phyloP scores from a whole-genome alignment of 1,139 yeast genomes.

The Diutina siamensis region DNA sequence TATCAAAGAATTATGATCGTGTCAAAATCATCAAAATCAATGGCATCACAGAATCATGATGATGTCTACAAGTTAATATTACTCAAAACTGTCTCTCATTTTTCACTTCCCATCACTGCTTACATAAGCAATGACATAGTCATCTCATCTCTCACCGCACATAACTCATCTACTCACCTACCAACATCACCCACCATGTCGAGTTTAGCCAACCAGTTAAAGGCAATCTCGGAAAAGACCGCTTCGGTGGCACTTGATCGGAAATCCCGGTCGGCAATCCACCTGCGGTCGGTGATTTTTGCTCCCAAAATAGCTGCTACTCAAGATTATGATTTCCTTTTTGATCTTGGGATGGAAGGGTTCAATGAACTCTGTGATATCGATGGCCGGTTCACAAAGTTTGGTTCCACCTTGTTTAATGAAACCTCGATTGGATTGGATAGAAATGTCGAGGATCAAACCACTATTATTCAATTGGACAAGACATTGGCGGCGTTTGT shows the following conservation, averaged over 20 bases:
- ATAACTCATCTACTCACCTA: too few species aligned
- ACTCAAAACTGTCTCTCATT: too few species aligned
- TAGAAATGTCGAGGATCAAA: constrained; percentile 66
- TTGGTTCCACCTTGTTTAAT: constrained; percentile 64
- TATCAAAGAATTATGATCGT: too few species aligned
- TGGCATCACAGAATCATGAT: too few species aligned
- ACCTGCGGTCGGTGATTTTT: constrained; percentile 77
- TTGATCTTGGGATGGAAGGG: constrained; percentile 63
- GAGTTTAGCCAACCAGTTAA: constrained; percentile 68
- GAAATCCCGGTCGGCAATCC: constrained; percentile 75
- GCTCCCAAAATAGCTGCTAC: constrained; percentile 82
- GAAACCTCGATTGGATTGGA: constrained; percentile 72
- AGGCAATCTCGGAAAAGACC: constrained; percentile 54
- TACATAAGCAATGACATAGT: too few species aligned
- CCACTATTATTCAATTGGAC: constrained; percentile 63
- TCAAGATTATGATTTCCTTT: constrained; percentile 83
- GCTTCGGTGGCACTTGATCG: constrained; percentile 77
- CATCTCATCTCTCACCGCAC: too few species aligned
- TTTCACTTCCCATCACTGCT: too few species aligned
- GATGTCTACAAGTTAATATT: too few species aligned
- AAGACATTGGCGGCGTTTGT: constrained; percentile 66
- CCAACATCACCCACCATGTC: constrained; percentile 25
- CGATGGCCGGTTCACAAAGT: constrained; percentile 65
- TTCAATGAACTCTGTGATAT: constrained; percentile 57
- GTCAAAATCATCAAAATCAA: too few species aligned